phyloP scores from a whole-genome alignment of 768 basidiomycete species.

The Atractiella rhizophila region DNA sequence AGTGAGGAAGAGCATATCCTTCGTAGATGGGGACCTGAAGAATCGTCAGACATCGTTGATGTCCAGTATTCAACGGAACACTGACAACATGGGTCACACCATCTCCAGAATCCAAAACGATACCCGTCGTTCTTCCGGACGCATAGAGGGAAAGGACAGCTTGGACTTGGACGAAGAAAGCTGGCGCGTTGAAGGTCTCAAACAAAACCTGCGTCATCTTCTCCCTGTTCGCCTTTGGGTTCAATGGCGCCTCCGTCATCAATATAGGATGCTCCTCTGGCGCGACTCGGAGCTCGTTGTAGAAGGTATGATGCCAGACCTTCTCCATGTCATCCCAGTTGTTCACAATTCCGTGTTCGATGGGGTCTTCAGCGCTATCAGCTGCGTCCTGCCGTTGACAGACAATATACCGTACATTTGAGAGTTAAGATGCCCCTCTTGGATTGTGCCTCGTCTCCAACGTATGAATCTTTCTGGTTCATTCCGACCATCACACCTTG shows the following conservation, averaged over 20 bases:
- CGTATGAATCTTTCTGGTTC: conserved; percentile 93
- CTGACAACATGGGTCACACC: conserved; percentile 92
- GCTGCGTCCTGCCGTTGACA: not conserved
- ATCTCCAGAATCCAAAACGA: conserved; percentile 87
- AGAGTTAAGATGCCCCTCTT: conserved; percentile 84
- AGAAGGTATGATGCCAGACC: conserved; percentile 59
- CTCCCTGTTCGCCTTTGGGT: conserved; percentile 78
- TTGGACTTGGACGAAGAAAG: conserved; percentile 78
- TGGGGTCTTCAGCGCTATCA: conserved; percentile 35
- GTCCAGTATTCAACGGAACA: no score
- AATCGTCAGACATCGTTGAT: no score
- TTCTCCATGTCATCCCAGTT: conserved; percentile 99
- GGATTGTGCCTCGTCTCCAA: conserved; percentile 76
- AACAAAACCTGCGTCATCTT: conserved; percentile 96
- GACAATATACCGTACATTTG: conserved; percentile 25
- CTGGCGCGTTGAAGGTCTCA: conserved; percentile 79
- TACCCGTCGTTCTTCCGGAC: conserved; percentile 76
- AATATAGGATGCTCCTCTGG: conserved; percentile 81
- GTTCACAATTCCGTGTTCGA: conserved; percentile 81
- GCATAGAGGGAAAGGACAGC: conserved; percentile 76
- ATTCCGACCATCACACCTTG: conserved; percentile 92
- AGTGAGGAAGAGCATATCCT: conserved; percentile 74
- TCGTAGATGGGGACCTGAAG: conserved; percentile 94
- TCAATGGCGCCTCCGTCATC: conserved; percentile 71
- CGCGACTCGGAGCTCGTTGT: conserved; percentile 80